Percentiles rank a stretch among this genome's conserved stretches.
phyloP scores from a whole-genome alignment of 169 alveolate genomes.

The Cryptosporidium xiaoi region DNA sequence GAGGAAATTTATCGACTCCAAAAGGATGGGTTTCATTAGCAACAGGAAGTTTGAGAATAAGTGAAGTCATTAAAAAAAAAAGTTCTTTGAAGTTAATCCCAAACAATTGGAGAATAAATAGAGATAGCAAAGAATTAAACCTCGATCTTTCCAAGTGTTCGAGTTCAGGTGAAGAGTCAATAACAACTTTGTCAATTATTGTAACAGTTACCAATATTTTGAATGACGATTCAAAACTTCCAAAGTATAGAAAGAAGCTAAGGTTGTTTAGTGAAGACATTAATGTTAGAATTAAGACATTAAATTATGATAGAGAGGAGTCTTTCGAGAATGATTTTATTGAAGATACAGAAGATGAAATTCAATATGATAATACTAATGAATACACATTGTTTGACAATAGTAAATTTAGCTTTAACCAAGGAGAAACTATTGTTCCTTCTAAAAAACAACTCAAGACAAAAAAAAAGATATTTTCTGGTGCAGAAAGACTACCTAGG shows the following conservation, averaged over 20 bases:
- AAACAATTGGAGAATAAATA: constrained; percentile 51
- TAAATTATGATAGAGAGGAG: neutral
- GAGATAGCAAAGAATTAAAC: neutral
- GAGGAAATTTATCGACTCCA: constrained; percentile 54
- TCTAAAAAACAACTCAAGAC: neutral
- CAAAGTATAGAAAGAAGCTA: constrained; percentile 32
- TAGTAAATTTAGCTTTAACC: neutral
- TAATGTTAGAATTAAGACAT: constrained; percentile 59
- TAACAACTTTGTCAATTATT: constrained; percentile 24
- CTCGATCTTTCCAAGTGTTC: constrained; percentile 33
- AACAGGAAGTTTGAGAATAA: constrained; percentile 31
- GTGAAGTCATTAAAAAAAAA: constrained; percentile 43
- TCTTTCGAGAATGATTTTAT: too few species aligned
- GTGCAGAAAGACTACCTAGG: constrained; percentile 62
- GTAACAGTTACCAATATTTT: constrained; percentile 46
- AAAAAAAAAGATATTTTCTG: constrained; percentile 16
- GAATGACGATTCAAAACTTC: neutral
- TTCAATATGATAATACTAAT: constrained; percentile 22
- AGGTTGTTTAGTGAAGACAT: constrained; percentile 47
- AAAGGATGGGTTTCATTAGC: constrained; percentile 70
- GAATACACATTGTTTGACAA: constrained; percentile 30
- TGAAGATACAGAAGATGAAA: constrained; percentile 37
- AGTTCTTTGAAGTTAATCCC: constrained; percentile 47
- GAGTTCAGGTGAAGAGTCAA: neutral
- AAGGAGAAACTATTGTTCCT: too few species aligned